Base-by-base conservation (phyloP, 495 filamentous ascomycete genomes). In the Penicillium bovifimosum region DNA sequence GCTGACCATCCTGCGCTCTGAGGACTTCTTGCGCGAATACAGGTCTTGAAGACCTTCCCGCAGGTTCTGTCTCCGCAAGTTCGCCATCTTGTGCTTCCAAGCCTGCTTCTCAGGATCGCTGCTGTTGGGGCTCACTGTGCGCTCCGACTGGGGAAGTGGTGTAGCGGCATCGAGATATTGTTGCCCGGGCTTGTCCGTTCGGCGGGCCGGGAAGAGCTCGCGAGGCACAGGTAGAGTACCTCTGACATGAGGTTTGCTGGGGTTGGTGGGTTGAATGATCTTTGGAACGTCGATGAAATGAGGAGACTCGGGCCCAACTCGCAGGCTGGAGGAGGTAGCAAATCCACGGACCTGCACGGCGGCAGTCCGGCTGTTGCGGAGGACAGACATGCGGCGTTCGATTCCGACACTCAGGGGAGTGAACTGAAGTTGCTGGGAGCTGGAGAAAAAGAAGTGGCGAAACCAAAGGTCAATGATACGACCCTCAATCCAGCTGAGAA, bases 151-250 rank as follows among this genome's bases (percentile, higher is more conserved):
- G 6, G 73, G 76, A 14, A 56, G 44, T 0, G 70, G 71, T 36
- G 76, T 73, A 3, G 65, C 74, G 24, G 66, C 67, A 46, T 65
- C 65, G 46, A 86, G 59, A 65, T 84, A 87, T 52, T 69, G 65
- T 31, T 74, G 56, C 31, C 74, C 69, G 28, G 79, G 72, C 63
- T 85, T 84, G 57, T 82, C 71, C 11, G 60, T 59, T 50, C 67
- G 65, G 33, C 70, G 66, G 55, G 58, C 52, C 0, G 76, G 75
- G 64, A 90, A 89, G 46, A 90, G 63, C 45, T 83, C 72, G 47
- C 85, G 78, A 28, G 87, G 88, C 6, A 81, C 74, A 8, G 87
- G 87, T 2, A 91, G 81, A 18, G 79, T 78, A 63, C 87, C 87
- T 71, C 88, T 89, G 52, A 87, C 74, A 50, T 62, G 70, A 16